These are phyloP conservation scores for Sporothrix brasiliensis DNA, from an alignment of 2,329 filamentous ascomycete species.

Conservation along the genomic window DNA sequence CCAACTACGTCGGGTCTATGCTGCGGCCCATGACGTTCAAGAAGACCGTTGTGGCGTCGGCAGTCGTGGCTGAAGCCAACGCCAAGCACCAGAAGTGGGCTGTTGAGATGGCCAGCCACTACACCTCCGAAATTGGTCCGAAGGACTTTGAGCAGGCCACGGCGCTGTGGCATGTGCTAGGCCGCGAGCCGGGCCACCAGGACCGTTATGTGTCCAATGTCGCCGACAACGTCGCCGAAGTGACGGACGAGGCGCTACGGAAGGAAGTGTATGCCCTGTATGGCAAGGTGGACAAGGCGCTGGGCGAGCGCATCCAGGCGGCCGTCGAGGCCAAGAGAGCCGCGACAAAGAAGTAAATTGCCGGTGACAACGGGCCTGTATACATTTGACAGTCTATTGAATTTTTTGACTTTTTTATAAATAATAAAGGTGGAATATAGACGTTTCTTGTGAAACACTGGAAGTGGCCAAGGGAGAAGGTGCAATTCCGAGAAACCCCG, in stretches of 20 bases:
- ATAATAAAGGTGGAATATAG: no score
- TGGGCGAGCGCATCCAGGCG: slow-evolving; percentile 56
- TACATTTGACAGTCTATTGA: not conserved
- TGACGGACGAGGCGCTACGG: slow-evolving; percentile 55
- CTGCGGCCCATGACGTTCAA: slow-evolving; percentile 51
- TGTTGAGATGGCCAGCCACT: slow-evolving; percentile 48
- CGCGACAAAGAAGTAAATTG: not conserved
- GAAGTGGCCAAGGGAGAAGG: not conserved
- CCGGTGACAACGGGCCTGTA: not conserved
- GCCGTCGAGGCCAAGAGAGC: slow-evolving; percentile 53
- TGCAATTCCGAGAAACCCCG: no score
- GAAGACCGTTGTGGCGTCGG: slow-evolving; percentile 39
- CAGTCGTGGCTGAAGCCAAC: slow-evolving; percentile 44
- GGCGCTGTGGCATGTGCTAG: slow-evolving; percentile 54
- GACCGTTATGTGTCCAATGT: slow-evolving; percentile 64
- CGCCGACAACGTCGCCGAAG: slow-evolving; percentile 57
- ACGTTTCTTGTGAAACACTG: no score
- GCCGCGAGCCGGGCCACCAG: slow-evolving; percentile 58
- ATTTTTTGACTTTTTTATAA: no score
- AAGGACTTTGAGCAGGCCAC: slow-evolving; percentile 57
- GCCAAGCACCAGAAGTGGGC: slow-evolving; percentile 52
- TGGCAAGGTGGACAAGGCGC: slow-evolving; percentile 54
- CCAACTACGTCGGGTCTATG: slow-evolving; percentile 57
- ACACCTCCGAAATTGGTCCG: slow-evolving; percentile 50
- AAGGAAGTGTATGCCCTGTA: slow-evolving; percentile 65